These are phyloP conservation scores for Hymenoscyphus occultus DNA, from an alignment of 2,329 filamentous ascomycete genomes.

Conservation along the genomic window DNA sequence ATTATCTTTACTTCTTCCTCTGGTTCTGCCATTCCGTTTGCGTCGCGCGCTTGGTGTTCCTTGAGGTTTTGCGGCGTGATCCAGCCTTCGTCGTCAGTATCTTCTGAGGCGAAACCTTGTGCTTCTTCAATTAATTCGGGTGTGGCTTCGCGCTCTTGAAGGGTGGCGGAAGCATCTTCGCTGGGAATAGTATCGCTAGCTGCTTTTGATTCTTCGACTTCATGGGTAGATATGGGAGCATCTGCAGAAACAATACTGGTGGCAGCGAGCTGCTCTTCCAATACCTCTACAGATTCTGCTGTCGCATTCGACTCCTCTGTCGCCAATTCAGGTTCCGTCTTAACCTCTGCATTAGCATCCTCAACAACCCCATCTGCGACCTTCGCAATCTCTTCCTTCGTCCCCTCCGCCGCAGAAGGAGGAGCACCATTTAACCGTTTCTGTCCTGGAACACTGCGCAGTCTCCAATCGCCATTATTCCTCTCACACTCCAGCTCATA, in stretches of 20 bases:
- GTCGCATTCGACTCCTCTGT: not conserved
- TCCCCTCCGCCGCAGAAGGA: conserved; percentile 29
- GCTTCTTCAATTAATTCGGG: conserved; percentile 26
- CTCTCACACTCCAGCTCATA: conserved; percentile 94
- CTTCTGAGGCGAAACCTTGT: conserved; percentile 31
- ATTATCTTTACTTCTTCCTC: conserved; percentile 61
- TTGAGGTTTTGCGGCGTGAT: conserved; percentile 93
- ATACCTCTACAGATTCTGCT: not conserved
- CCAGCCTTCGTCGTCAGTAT: conserved; percentile 71
- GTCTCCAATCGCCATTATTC: conserved; percentile 83
- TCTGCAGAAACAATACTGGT: not conserved
- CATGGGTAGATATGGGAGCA: not conserved
- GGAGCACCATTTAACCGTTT: conserved; percentile 71
- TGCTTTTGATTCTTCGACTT: not conserved
- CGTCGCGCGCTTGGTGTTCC: conserved; percentile 72
- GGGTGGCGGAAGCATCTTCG: not conserved
- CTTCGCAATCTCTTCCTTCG: conserved; percentile 23
- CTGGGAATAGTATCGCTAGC: not conserved
- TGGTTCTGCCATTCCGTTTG: conserved; percentile 45
- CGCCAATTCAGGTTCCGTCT: not conserved
- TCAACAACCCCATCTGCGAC: conserved; percentile 2
- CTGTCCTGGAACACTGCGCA: conserved; percentile 76
- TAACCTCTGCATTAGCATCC: not conserved
- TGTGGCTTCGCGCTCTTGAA: not conserved
- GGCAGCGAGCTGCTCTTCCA: not conserved